phyloP scores from a whole-genome alignment of 768 basidiomycete species.

The Tylopilus sp. region DNA sequence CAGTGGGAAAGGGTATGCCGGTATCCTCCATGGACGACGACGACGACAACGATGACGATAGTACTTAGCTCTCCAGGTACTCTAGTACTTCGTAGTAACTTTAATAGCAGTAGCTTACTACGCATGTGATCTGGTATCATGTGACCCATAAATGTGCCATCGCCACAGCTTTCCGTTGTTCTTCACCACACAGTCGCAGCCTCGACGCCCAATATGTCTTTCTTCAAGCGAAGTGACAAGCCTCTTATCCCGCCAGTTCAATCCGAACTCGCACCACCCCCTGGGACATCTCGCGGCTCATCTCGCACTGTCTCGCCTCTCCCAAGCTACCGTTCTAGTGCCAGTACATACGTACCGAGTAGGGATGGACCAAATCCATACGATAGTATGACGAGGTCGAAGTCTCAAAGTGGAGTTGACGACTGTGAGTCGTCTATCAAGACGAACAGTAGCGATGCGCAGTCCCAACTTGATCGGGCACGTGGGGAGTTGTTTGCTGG shows the following conservation, averaged over 20 bases:
- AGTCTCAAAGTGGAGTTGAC: conserved; percentile 24
- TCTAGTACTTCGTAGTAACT: background rate
- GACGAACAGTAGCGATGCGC: conserved; percentile 19
- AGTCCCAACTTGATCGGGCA: conserved; percentile 57
- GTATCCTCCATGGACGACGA: conserved; percentile 38
- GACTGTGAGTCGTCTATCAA: conserved; percentile 20
- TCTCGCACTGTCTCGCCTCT: conserved; percentile 37
- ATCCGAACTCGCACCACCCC: conserved; percentile 28
- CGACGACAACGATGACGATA: conserved; percentile 36
- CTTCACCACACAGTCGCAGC: background rate
- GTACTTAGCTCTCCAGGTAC: background rate
- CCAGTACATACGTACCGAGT: conserved; percentile 65
- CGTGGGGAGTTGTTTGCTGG: conserved; percentile 76
- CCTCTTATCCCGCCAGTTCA: conserved; percentile 65
- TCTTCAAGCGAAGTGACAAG: conserved; percentile 65
- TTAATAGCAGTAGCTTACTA: too few species aligned
- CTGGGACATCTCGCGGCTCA: conserved; percentile 25
- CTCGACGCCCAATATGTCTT: conserved; percentile 16
- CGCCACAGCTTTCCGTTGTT: conserved; percentile 5
- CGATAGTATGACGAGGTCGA: conserved; percentile 28
- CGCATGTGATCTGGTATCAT: conserved; percentile 7
- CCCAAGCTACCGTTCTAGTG: conserved; percentile 46
- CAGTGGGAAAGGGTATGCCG: conserved; percentile 63
- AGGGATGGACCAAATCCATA: conserved; percentile 60
- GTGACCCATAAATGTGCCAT: conserved; percentile 2